A percentile compares a stretch with the other conserved stretches of the same genome.
Evolutionary conservation across 345 rosid genomes (phyloP).

Genomic region (Leavenworthia alabamica): DNA sequence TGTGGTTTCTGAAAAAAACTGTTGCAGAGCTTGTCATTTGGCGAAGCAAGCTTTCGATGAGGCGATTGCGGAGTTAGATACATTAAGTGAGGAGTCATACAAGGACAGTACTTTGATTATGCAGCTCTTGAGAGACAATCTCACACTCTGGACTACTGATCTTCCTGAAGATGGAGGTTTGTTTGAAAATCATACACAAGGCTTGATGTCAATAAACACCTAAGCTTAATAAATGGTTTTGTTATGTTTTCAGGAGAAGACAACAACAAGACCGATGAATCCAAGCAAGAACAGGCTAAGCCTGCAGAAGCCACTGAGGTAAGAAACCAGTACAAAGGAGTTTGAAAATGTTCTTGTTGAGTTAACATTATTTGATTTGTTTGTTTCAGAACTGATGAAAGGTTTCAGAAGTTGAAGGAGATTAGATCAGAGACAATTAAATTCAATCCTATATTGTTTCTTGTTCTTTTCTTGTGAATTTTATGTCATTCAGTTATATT

Average conservation of each 20-base stretch:
- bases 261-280: slow-evolving; percentile 57
- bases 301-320: slow-evolving; percentile 63
- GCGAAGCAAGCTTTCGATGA: slow-evolving; percentile 98
- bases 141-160: slow-evolving; percentile 98
- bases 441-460: slow-evolving; percentile 7
- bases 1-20: background rate
- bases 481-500: slow-evolving; percentile 3
- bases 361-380: background rate
- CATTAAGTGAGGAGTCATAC: slow-evolving; percentile 92
- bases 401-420: slow-evolving; percentile 19
- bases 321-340: background rate
- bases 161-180: slow-evolving; percentile 98
- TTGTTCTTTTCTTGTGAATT: slow-evolving; percentile 12
- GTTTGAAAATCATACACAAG: background rate
- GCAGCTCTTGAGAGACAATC: slow-evolving; percentile 98
- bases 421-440: slow-evolving; percentile 13
- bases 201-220: background rate
- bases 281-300: slow-evolving; percentile 43
- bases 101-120: slow-evolving; percentile 97
- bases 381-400: slow-evolving; percentile 27
- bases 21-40: slow-evolving; percentile 89
- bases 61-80: slow-evolving; percentile 95
- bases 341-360: background rate
- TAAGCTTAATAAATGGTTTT: background rate
- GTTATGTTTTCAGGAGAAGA: slow-evolving; percentile 60